Evolutionary conservation across 1,284 basidiomycete genomes (phyloP).

Genomic region (Fomitopsis schrenkii): DNA sequence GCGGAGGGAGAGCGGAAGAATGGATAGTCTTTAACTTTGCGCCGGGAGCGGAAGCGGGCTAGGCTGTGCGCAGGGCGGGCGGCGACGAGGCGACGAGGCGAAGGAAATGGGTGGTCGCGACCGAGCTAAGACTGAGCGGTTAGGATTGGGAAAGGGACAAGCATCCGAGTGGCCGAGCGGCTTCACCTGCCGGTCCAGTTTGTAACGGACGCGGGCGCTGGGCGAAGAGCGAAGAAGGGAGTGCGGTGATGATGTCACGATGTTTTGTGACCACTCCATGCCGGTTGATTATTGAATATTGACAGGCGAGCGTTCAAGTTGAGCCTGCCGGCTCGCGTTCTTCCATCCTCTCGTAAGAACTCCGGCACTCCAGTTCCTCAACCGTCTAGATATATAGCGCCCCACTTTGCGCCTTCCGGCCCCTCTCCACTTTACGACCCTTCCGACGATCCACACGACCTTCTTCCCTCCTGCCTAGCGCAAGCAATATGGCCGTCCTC

Average conservation of each 20-base stretch:
- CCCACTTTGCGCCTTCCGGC: not conserved
- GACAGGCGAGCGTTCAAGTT: not conserved
- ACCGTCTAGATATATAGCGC: not conserved
- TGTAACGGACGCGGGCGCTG: not conserved
- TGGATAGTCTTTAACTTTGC: not conserved
- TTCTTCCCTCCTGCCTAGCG: not conserved
- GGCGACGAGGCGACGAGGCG: not conserved
- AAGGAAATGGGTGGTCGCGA: not conserved
- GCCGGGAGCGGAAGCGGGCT: no score
- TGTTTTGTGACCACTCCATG: not conserved
- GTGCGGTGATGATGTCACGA: not conserved
- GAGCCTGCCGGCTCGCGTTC: not conserved
- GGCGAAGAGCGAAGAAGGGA: not conserved
- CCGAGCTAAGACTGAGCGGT: not conserved
- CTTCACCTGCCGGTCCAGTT: not conserved
- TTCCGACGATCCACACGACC: not conserved
- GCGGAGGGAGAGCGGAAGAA: not conserved
- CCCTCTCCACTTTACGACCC: not conserved
- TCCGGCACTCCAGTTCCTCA: no score
- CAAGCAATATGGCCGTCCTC: slow-evolving; percentile 4
- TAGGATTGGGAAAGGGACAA: not conserved
- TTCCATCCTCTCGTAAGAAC: not conserved
- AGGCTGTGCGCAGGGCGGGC: not conserved
- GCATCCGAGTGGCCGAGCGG: not conserved
- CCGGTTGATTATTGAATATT: not conserved